Conservation (phyloP, 2,329 filamentous ascomycete species). For the Aspergillus oerlinghausenensis region DNA sequence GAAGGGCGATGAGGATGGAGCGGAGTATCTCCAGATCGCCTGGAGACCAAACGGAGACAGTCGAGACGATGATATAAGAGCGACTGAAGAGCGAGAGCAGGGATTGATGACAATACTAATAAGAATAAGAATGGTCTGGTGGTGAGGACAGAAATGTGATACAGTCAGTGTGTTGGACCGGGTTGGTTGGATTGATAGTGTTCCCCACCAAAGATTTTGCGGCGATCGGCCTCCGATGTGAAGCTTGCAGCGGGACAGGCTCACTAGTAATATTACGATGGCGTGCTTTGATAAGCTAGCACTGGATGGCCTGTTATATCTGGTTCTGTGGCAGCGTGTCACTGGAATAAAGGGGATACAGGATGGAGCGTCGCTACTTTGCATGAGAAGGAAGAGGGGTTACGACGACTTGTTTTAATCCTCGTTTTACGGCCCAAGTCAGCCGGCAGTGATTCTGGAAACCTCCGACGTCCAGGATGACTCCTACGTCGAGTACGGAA, state of each 20-base stretch:
- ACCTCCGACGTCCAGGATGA: not conserved
- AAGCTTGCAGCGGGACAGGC: constrained; percentile 3
- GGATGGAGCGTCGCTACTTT: not conserved
- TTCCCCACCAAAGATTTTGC: constrained; percentile 25
- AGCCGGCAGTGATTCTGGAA: not conserved
- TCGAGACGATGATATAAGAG: not conserved
- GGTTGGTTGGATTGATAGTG: constrained; percentile 8
- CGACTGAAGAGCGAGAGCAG: not conserved
- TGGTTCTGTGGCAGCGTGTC: not conserved
- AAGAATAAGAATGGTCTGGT: constrained; percentile 1
- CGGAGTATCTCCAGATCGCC: not conserved
- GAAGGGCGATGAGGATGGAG: not conserved
- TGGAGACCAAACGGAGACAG: not conserved
- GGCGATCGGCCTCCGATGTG: constrained; percentile 20
- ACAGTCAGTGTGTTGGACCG: constrained; percentile 6
- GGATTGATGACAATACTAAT: constrained; percentile 9
- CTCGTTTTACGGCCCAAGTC: not conserved
- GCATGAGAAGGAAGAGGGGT: not conserved
- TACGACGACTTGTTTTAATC: not conserved
- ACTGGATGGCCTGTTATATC: constrained; percentile 2
- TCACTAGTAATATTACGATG: not conserved
- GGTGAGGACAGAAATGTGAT: constrained; percentile 13
- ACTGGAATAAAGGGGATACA: not conserved
- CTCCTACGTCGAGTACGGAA: not conserved
- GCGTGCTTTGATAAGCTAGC: constrained; percentile 7